Evolutionary conservation across 2,329 filamentous ascomycete genomes (phyloP).

Genomic region (Dothistroma pini): DNA sequence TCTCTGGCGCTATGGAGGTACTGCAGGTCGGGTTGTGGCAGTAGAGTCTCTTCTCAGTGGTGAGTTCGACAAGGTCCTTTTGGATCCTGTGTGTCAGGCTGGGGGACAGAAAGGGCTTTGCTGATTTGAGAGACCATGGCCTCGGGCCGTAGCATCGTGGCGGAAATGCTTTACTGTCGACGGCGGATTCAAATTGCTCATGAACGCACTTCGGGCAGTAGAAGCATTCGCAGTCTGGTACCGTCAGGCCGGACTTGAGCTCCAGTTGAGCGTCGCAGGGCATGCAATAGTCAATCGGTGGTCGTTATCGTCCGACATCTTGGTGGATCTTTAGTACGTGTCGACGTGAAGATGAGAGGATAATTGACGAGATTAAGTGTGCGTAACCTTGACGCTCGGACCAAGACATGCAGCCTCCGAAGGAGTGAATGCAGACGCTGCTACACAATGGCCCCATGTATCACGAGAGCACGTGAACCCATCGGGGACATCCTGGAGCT

Average conservation of each 20-base stretch:
- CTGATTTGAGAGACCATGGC: background rate
- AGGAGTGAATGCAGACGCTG: background rate
- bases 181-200: background rate
- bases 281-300: background rate
- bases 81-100: background rate
- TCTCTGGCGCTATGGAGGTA: constrained; percentile 18
- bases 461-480: background rate
- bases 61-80: constrained; percentile 12
- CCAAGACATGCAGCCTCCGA: background rate
- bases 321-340: background rate
- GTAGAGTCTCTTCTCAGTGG: constrained; percentile 19
- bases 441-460: background rate
- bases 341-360: background rate
- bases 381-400: background rate
- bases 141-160: background rate
- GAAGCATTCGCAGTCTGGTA: background rate
- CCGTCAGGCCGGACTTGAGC: background rate
- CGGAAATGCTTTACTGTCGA: background rate
- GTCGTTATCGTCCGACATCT: background rate
- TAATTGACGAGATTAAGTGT: background rate
- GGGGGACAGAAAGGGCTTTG: background rate
- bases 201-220: background rate
- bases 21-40: constrained; percentile 16
- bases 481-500: background rate
- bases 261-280: background rate